Percentiles rank a stretch among this genome's conserved stretches.
These are phyloP conservation scores for Thielaviopsis punctulata DNA, from an alignment of 2,329 filamentous ascomycete species.

Conservation along the genomic window DNA sequence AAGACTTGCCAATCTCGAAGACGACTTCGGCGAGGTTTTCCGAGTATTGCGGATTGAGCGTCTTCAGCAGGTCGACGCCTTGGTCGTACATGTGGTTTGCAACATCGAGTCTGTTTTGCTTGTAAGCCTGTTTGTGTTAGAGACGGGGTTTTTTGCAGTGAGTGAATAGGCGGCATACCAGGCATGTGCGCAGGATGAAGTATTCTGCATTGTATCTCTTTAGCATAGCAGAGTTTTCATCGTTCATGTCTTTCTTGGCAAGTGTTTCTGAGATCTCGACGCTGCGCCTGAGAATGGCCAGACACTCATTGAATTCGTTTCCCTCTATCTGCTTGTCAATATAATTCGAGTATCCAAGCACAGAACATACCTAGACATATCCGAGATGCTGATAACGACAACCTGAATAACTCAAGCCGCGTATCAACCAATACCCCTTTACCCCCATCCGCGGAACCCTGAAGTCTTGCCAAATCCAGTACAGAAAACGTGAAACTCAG, in stretches of 20 bases:
- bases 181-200: constrained; percentile 42
- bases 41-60: constrained; percentile 29
- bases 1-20: constrained; percentile 52
- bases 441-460: constrained; percentile 15
- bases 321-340: constrained; percentile 23
- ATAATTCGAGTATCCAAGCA: neutral
- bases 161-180: constrained; percentile 33
- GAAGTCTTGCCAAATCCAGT: constrained; percentile 37
- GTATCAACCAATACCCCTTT: constrained; percentile 13
- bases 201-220: constrained; percentile 35
- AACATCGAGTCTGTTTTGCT: constrained; percentile 53
- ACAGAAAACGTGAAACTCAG: constrained; percentile 48
- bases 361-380: constrained; percentile 39
- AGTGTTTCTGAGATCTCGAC: constrained; percentile 4
- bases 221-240: constrained; percentile 1
- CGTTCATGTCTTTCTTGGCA: neutral
- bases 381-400: constrained; percentile 49
- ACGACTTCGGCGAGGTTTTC: constrained; percentile 51
- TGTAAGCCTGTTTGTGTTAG: constrained; percentile 43
- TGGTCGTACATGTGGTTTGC: constrained; percentile 64
- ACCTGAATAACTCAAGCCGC: constrained; percentile 43
- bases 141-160: neutral
- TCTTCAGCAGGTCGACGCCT: constrained; percentile 23
- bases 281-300: constrained; percentile 38
- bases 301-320: constrained; percentile 37